Conservation (phyloP, 306 rosid genomes). For the Coriaria nepalensis region DNA sequence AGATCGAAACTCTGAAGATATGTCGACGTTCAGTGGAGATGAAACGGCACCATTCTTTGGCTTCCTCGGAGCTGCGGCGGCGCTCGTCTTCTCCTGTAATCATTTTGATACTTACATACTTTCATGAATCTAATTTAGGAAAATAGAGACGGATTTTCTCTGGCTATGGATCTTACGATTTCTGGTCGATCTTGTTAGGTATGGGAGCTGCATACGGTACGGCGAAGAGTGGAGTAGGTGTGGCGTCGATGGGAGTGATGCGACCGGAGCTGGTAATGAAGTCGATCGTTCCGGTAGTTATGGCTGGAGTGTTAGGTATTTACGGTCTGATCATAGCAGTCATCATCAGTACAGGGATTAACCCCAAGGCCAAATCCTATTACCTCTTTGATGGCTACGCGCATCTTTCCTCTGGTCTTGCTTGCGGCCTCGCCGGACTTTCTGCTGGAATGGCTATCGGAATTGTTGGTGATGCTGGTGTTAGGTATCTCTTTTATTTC, state of each 20-base stretch:
- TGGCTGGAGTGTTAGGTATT: conserved; percentile 55
- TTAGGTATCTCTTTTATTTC: conserved; percentile 19
- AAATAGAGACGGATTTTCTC: neutral
- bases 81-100: conserved; percentile 46
- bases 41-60: conserved; percentile 57
- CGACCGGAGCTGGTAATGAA: conserved; percentile 58
- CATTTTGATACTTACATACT: neutral
- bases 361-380: conserved; percentile 52
- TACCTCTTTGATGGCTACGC: conserved; percentile 52
- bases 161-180: conserved; percentile 7
- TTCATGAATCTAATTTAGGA: neutral
- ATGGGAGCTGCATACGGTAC: conserved; percentile 59
- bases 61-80: conserved; percentile 55
- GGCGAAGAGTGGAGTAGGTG: conserved; percentile 51
- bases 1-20: too few relatives aligned
- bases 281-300: conserved; percentile 53
- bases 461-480: conserved; percentile 56
- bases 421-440: conserved; percentile 53
- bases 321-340: conserved; percentile 47
- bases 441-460: conserved; percentile 58
- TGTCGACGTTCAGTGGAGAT: conserved; percentile 40
- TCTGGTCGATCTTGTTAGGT: conserved; percentile 18
- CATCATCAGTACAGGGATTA: conserved; percentile 45
- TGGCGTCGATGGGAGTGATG: conserved; percentile 58
- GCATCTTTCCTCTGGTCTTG: conserved; percentile 45